Evolutionary conservation across 1,284 basidiomycete genomes (phyloP).

Genomic region (Ustilago nuda): DNA sequence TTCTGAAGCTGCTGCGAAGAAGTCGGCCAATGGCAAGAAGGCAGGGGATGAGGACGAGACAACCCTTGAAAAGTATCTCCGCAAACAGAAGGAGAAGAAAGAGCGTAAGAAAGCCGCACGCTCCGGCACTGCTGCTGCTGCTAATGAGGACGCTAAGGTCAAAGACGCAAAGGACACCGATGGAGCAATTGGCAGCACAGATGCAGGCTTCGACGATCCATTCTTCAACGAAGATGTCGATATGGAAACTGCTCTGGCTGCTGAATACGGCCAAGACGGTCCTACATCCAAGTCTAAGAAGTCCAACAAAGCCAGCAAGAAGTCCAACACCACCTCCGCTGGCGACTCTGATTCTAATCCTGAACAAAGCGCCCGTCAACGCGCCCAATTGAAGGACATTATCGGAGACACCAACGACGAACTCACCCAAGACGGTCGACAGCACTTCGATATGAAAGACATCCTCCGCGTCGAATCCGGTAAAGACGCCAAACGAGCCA

Average conservation of each 20-base stretch:
- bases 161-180: conserved; percentile 13
- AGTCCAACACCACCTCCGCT: background rate
- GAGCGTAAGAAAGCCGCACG: conserved; percentile 54
- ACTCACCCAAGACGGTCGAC: conserved; percentile 45
- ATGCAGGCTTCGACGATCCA: conserved; percentile 73
- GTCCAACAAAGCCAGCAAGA: conserved; percentile 19
- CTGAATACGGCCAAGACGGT: conserved; percentile 71
- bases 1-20: conserved; percentile 56
- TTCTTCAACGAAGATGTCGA: conserved; percentile 71
- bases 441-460: conserved; percentile 92
- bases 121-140: conserved; percentile 10
- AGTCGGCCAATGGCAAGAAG: conserved; percentile 35
- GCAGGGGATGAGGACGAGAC: conserved; percentile 59
- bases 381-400: conserved; percentile 43
- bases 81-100: conserved; percentile 67
- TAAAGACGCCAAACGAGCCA: conserved; percentile 65
- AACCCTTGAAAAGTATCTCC: conserved; percentile 66
- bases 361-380: conserved; percentile 29
- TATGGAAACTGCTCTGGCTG: conserved; percentile 63
- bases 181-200: conserved; percentile 23
- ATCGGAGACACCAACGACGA: conserved; percentile 57
- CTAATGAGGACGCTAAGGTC: conserved; percentile 25
- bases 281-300: conserved; percentile 26
- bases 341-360: conserved; percentile 14
- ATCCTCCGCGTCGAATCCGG: conserved; percentile 86